Conservation (phyloP, 345 rosid genomes). For the Stellera chamaejasme region DNA sequence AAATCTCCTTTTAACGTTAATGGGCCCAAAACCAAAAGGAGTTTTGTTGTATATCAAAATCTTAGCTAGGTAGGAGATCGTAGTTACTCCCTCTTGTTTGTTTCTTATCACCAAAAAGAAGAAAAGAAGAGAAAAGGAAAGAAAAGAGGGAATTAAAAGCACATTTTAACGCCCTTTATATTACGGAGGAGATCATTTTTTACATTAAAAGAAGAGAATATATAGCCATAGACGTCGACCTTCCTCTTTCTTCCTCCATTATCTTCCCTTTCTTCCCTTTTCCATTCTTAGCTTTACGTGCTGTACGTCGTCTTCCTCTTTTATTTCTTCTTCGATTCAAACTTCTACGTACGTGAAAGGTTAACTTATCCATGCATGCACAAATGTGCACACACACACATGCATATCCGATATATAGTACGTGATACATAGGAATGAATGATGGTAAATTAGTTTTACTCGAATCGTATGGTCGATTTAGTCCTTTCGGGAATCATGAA, state of each 20-base stretch:
- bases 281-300: neutral
- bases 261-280: slow-evolving; percentile 4
- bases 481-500: too few species aligned
- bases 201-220: slow-evolving; percentile 51
- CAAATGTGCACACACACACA: too few species aligned
- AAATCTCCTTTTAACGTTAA: slow-evolving; percentile 13
- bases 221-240: slow-evolving; percentile 32
- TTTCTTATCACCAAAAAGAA: slow-evolving; percentile 20
- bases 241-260: slow-evolving; percentile 25
- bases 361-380: too few species aligned
- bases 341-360: too few species aligned
- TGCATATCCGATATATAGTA: too few species aligned
- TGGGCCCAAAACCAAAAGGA: slow-evolving; percentile 25
- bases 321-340: neutral
- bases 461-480: too few species aligned
- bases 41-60: slow-evolving; percentile 5
- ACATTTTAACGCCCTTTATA: slow-evolving; percentile 35
- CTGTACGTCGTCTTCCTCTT: neutral
- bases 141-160: slow-evolving; percentile 13
- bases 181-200: slow-evolving; percentile 9
- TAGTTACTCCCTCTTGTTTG: neutral
- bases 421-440: too few species aligned
- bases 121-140: too few species aligned
- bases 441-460: too few species aligned
- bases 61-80: neutral